Conservation (phyloP, 1,139 yeast genomes). For the Diutina sp. region DNA sequence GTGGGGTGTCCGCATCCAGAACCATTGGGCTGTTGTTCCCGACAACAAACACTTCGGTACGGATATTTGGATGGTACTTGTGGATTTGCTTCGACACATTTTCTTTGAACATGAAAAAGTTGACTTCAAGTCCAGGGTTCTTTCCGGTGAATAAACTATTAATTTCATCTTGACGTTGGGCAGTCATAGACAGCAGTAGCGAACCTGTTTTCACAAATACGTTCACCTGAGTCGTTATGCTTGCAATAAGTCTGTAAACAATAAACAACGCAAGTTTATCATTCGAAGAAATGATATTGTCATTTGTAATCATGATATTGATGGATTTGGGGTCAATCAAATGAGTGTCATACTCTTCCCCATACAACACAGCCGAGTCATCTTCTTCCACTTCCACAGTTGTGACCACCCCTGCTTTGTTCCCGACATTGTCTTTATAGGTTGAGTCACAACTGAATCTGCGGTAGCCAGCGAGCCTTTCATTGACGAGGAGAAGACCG, state of each 20-base stretch:
- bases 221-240: neutral
- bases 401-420: neutral
- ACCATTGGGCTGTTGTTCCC: neutral
- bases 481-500: neutral
- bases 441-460: neutral
- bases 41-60: neutral
- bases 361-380: neutral
- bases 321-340: neutral
- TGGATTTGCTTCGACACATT: neutral
- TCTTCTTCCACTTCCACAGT: neutral
- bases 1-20: neutral
- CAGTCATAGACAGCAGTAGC: neutral
- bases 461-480: neutral
- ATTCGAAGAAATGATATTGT: neutral
- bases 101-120: neutral
- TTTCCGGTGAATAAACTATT: neutral
- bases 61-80: neutral
- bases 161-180: neutral
- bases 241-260: neutral
- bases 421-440: neutral
- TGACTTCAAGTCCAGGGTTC: neutral
- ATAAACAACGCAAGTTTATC: neutral
- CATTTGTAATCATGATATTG: neutral
- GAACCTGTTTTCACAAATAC: neutral
- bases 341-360: neutral